phyloP scores from a whole-genome alignment of 2,329 filamentous ascomycete species.

The Curvularia verruculosa region DNA sequence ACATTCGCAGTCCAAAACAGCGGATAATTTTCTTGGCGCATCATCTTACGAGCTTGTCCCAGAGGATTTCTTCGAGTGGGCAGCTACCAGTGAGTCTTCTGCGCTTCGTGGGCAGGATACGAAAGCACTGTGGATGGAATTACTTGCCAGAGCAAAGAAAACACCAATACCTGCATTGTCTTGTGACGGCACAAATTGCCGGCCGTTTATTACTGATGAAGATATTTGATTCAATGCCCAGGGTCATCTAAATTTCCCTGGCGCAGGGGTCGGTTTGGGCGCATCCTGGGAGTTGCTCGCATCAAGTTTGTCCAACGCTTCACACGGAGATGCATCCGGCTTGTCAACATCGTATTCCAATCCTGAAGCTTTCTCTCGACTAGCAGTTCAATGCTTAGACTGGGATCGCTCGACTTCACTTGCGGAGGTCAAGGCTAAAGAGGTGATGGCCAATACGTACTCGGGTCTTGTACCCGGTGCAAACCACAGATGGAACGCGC shows the following conservation, averaged over 20 bases:
- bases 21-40: constrained; percentile 47
- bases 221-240: constrained; percentile 34
- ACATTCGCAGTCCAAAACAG: constrained; percentile 47
- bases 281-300: constrained; percentile 23
- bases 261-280: background rate
- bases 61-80: constrained; percentile 50
- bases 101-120: constrained; percentile 39
- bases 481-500: constrained; percentile 45
- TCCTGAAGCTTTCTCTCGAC: constrained; percentile 25
- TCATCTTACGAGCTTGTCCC: constrained; percentile 48
- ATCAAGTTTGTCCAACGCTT: constrained; percentile 35
- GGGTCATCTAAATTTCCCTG: constrained; percentile 8
- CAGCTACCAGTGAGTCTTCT: constrained; percentile 36
- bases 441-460: constrained; percentile 35
- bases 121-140: constrained; percentile 25
- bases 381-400: constrained; percentile 47
- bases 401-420: constrained; percentile 33
- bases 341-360: constrained; percentile 39
- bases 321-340: constrained; percentile 46
- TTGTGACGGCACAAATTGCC: constrained; percentile 34
- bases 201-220: constrained; percentile 38
- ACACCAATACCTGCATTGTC: constrained; percentile 47
- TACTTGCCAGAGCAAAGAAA: constrained; percentile 35
- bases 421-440: background rate
- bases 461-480: constrained; percentile 47